A percentile compares a stretch with the other conserved stretches of the same genome.
Evolutionary conservation across 1,139 yeast genomes (phyloP).

Genomic region (Candida sanyaensis): DNA sequence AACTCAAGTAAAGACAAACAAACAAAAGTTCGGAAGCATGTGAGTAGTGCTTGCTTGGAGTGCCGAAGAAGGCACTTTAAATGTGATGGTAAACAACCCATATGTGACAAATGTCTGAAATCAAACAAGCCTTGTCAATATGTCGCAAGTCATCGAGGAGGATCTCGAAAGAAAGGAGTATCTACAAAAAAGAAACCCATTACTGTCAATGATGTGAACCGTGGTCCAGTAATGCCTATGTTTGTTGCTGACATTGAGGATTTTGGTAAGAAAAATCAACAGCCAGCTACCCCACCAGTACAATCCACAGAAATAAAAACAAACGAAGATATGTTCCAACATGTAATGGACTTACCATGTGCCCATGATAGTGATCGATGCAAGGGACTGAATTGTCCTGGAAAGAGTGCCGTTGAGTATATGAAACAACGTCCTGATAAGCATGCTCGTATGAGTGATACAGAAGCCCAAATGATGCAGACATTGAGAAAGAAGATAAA

Average conservation of each 20-base stretch:
- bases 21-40: slow-evolving; percentile 19
- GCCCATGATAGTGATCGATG: slow-evolving; percentile 13
- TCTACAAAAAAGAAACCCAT: slow-evolving; percentile 16
- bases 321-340: slow-evolving; percentile 10
- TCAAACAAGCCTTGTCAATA: slow-evolving; percentile 38
- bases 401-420: slow-evolving; percentile 14
- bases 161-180: slow-evolving; percentile 50
- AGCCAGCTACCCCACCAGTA: neutral
- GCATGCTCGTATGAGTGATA: slow-evolving; percentile 8
- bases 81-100: slow-evolving; percentile 50
- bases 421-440: slow-evolving; percentile 8
- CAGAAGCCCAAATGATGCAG: slow-evolving; percentile 12
- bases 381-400: slow-evolving; percentile 15
- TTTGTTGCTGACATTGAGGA: slow-evolving; percentile 16
- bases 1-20: slow-evolving; percentile 4
- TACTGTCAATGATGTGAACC: slow-evolving; percentile 12
- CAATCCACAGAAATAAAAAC: neutral
- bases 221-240: slow-evolving; percentile 15
- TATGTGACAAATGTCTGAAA: slow-evolving; percentile 40
- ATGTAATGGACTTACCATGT: slow-evolving; percentile 14
- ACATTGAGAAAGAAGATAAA: slow-evolving; percentile 14
- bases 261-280: slow-evolving; percentile 7
- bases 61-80: slow-evolving; percentile 51
- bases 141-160: slow-evolving; percentile 53
- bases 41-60: slow-evolving; percentile 44